phyloP scores from a whole-genome alignment of 2,329 filamentous ascomycete genomes.

The Diplodia mutila region DNA sequence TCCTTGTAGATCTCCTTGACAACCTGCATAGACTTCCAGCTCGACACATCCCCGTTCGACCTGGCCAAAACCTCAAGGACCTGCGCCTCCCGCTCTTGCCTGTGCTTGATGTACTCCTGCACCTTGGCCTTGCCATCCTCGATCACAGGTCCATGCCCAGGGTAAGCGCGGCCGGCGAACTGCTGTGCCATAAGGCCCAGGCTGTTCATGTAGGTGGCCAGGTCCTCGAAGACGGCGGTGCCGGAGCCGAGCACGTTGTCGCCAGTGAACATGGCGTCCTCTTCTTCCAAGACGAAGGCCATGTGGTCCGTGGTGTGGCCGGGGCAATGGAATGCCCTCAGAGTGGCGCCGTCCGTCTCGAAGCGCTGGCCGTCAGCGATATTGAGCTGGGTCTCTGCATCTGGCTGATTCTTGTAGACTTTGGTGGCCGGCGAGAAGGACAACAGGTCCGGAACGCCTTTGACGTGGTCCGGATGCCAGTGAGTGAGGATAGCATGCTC shows the following conservation, averaged over 20 bases:
- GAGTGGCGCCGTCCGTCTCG: constrained; percentile 62
- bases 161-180: constrained; percentile 75
- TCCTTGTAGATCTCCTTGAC: constrained; percentile 87
- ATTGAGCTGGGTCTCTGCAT: constrained; percentile 49
- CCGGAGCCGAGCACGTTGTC: constrained; percentile 89
- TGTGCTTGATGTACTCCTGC: constrained; percentile 69
- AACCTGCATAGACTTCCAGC: constrained; percentile 75
- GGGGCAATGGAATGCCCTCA: constrained; percentile 69
- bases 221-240: constrained; percentile 81
- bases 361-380: constrained; percentile 64
- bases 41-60: constrained; percentile 30
- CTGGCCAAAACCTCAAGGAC: constrained; percentile 41
- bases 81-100: constrained; percentile 64
- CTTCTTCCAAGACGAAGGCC: constrained; percentile 73
- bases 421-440: constrained; percentile 63
- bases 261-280: constrained; percentile 83
- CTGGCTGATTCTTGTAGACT: constrained; percentile 65
- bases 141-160: constrained; percentile 82
- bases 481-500: constrained; percentile 79
- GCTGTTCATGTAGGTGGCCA: constrained; percentile 69
- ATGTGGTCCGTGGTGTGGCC: constrained; percentile 86
- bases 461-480: constrained; percentile 87
- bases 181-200: constrained; percentile 69
- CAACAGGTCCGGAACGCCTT: constrained; percentile 73
- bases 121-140: constrained; percentile 73